Conservation (phyloP, 1,284 basidiomycete species). For the Puccinia novopanici region DNA sequence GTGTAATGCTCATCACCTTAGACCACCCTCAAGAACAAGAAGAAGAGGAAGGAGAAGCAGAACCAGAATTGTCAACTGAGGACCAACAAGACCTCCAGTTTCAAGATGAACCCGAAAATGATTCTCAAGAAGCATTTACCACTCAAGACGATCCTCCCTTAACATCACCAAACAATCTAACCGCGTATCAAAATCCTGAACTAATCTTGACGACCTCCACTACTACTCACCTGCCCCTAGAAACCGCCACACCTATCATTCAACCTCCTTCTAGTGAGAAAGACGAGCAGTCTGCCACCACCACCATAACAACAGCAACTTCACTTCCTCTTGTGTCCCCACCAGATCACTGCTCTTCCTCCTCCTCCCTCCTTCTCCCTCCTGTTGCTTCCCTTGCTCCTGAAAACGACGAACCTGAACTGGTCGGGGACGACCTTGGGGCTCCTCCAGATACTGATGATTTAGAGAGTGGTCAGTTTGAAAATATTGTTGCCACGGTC, state of each 20-base stretch:
- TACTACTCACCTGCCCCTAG: neutral
- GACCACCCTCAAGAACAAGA: neutral
- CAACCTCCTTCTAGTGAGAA: neutral
- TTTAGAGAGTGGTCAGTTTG: conserved; percentile 1
- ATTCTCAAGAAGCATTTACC: too few relatives aligned
- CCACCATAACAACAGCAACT: neutral
- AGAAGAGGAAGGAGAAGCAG: too few relatives aligned
- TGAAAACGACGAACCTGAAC: neutral
- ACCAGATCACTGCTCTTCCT: neutral
- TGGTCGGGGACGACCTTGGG: neutral
- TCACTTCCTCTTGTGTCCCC: neutral
- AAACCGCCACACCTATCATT: too few relatives aligned
- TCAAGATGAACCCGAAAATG: too few relatives aligned
- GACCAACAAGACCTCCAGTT: too few relatives aligned
- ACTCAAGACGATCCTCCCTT: too few relatives aligned
- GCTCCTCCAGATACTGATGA: neutral
- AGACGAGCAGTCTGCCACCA: neutral
- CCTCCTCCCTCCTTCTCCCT: neutral
- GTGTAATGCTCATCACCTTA: neutral
- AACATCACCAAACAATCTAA: too few relatives aligned
- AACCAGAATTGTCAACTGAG: too few relatives aligned
- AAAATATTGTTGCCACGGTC: neutral
- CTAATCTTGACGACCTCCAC: neutral
- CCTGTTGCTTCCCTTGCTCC: neutral
- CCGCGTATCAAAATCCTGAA: neutral